These are phyloP conservation scores for Scutellaria galericulata DNA, from an alignment of 257 asterid genomes.

Conservation along the genomic window DNA sequence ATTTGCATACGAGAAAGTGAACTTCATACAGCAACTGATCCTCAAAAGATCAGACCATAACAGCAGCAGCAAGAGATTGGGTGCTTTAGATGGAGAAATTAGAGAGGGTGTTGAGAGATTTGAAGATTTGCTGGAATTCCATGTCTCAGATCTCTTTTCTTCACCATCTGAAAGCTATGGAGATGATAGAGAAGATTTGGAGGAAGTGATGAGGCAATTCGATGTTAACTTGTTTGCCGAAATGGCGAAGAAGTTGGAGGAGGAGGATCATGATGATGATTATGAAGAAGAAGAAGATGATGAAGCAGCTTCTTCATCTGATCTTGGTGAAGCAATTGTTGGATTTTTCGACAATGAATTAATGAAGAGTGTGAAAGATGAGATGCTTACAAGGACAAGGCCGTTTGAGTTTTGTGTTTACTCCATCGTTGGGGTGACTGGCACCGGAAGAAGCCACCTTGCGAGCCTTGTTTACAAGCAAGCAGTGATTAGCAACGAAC, in stretches of 20 bases:
- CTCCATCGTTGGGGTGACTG: background rate
- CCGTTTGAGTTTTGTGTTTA: no score
- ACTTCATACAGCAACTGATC: background rate
- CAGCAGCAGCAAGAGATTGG: background rate
- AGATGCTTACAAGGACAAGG: no score
- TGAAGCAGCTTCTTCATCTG: no score
- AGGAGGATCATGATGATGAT: background rate
- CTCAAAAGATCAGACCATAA: background rate
- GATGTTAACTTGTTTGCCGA: background rate
- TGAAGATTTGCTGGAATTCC: background rate
- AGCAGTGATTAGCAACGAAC: background rate
- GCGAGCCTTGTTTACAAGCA: background rate
- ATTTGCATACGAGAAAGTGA: background rate
- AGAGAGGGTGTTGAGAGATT: background rate
- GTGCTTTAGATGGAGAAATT: background rate
- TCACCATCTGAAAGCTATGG: background rate
- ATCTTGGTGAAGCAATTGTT: no score
- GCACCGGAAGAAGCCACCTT: slow-evolving; percentile 1
- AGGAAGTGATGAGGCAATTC: background rate
- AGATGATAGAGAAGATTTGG: background rate
- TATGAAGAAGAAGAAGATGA: background rate
- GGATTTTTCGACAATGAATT: no score
- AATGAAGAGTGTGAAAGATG: no score
- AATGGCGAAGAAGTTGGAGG: background rate
- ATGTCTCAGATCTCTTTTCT: background rate